Conservation (phyloP, 306 rosid genomes). For the Acacia confusa region DNA sequence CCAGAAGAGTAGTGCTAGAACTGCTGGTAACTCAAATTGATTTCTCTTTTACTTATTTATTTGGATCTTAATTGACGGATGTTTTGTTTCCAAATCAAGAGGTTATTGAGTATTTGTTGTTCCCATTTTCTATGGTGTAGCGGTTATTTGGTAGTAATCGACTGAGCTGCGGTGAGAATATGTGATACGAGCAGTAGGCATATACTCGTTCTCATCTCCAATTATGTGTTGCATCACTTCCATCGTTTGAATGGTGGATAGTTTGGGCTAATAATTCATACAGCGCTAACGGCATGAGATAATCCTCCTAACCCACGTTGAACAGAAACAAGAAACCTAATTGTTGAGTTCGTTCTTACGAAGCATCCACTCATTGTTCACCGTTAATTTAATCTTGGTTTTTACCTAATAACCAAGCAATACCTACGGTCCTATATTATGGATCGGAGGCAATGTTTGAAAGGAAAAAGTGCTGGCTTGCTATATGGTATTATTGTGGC, state of each 20-base stretch:
- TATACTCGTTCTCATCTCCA: neutral
- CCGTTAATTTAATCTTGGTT: neutral
- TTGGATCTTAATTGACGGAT: neutral
- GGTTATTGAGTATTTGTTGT: neutral
- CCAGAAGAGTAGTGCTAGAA: constrained; percentile 7
- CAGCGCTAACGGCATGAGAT: neutral
- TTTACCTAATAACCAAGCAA: neutral
- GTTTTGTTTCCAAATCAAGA: neutral
- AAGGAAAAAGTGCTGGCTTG: neutral
- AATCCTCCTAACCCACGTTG: neutral
- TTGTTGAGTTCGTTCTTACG: too few relatives aligned
- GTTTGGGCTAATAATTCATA: neutral
- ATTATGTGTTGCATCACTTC: neutral
- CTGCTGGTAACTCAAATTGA: neutral
- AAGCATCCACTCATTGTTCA: too few relatives aligned
- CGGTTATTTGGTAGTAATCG: neutral
- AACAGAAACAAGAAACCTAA: neutral
- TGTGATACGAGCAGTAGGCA: neutral
- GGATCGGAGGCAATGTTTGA: too few relatives aligned
- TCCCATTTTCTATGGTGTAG: neutral
- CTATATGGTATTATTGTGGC: too few relatives aligned
- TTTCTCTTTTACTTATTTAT: constrained; percentile 9
- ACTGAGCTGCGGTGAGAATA: too few relatives aligned
- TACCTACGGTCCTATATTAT: too few relatives aligned
- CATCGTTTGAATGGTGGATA: neutral